phyloP scores from a whole-genome alignment of 2,329 filamentous ascomycete genomes.

The Zasmidium angulare region DNA sequence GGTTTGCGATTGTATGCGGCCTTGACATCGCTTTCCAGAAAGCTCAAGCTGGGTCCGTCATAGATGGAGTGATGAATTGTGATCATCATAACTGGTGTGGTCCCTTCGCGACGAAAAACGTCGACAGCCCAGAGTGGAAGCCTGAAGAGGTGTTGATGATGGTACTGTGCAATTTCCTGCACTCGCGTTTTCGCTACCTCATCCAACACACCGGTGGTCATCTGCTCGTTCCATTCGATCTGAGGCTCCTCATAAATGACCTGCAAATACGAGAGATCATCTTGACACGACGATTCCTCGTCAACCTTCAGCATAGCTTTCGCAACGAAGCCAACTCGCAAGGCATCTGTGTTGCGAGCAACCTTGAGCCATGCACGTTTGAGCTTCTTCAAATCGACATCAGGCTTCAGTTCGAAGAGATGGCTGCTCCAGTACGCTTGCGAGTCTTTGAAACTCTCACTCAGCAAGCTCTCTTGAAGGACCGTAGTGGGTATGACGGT shows the following conservation, averaged over 20 bases:
- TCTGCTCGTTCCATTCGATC: constrained; percentile 6
- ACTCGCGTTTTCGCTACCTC: constrained; percentile 9
- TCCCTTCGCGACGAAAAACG: constrained; percentile 3
- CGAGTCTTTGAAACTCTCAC: constrained; percentile 14
- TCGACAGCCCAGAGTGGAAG: constrained; percentile 17
- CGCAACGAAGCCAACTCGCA: constrained; percentile 16
- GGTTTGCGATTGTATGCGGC: constrained; percentile 5
- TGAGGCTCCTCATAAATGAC: constrained; percentile 15
- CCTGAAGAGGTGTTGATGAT: constrained; percentile 13
- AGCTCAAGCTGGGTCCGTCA: constrained; percentile 10
- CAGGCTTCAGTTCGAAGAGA: constrained; percentile 8
- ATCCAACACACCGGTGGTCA: neutral
- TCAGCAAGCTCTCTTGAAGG: constrained; percentile 14
- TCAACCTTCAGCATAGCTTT: constrained; percentile 9
- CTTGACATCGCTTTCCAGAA: constrained; percentile 9
- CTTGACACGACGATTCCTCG: neutral
- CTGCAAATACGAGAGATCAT: constrained; percentile 11
- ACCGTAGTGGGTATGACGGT: constrained; percentile 14
- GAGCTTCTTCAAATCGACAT: constrained; percentile 11
- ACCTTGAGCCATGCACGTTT: constrained; percentile 14
- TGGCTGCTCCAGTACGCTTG: constrained; percentile 19
- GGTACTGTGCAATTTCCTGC: constrained; percentile 4
- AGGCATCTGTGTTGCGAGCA: constrained; percentile 11
- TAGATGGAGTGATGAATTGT: constrained; percentile 17
- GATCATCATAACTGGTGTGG: constrained; percentile 9